Evolutionary conservation across 495 filamentous ascomycete species (phyloP), one percentile per base, ranked within the genome.

Genomic region (Aspergillus haitiensis): DNA sequence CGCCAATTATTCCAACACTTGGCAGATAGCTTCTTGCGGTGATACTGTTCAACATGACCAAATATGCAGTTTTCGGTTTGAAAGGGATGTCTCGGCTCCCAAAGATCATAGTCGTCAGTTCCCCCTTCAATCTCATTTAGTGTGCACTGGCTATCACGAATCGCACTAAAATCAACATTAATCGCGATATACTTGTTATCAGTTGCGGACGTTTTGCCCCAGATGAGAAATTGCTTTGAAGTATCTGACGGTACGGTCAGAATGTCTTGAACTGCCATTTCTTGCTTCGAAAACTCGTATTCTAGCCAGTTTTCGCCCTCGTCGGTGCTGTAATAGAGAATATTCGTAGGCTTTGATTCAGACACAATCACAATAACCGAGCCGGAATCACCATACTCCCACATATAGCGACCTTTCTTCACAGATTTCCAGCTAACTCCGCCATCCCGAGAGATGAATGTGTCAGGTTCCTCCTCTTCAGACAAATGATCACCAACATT

Each of bases 311-410:
- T 85, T 10, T 79, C 70, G 48, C 95, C 95, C 63, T 90, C 85
- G 66, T 98, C 87, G 9, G 89, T 75, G 39, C 90, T 87, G 74
- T 92, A 98, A 59, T 81, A 83, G 48, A 98, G 72, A 0, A 77
- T 68, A 46, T 89, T 86, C 5, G 91, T 92, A 48, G 86, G 78
- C 51, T 74, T 73, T 8, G 70, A 72, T 55, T 88, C 79, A 46
- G 83, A 72, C 32, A 92, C 91, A 54, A 99, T 86, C 33, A 96
- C 91, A 56, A 98, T 82, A 63, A 98, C 84, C 1, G 90, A 92
- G 15, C 95, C 95, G 69, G 95, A 90, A 62, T 98, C 95, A 55
- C 94, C 94, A 65, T 87, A 95, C 64, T 96, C 91, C 90, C 91
- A 99, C 74, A 88, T 86, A 74, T 91, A 95, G 37, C 75, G 81